phyloP scores from a whole-genome alignment of 805 yeast genomes.

The Yarrowia osloensis region DNA sequence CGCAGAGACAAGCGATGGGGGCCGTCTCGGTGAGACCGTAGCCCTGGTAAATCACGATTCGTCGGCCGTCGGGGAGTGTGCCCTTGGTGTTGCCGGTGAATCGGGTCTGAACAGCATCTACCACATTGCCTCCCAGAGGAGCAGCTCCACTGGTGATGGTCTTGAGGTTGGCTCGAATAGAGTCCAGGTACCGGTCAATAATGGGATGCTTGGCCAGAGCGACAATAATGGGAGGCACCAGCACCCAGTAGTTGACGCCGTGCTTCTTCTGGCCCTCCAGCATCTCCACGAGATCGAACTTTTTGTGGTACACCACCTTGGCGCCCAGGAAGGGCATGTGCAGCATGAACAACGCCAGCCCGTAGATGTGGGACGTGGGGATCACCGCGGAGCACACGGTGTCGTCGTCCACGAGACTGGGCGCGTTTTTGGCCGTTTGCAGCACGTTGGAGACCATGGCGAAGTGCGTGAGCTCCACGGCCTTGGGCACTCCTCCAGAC shows the following conservation, averaged over 20 bases:
- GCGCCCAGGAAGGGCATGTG: constrained; percentile 27
- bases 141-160: constrained; percentile 52
- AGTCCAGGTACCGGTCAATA: constrained; percentile 47
- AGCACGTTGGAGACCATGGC: constrained; percentile 49
- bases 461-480: constrained; percentile 65
- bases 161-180: constrained; percentile 47
- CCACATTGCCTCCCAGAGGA: constrained; percentile 43
- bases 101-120: constrained; percentile 18
- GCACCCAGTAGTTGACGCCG: constrained; percentile 46
- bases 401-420: constrained; percentile 50
- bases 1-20: constrained; percentile 32
- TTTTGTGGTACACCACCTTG: constrained; percentile 15
- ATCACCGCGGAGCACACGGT: constrained; percentile 35
- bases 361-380: constrained; percentile 45
- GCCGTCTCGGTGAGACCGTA: constrained; percentile 32
- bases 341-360: constrained; percentile 39
- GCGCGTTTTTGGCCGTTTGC: constrained; percentile 40
- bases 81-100: constrained; percentile 31
- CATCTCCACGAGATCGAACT: constrained; percentile 28
- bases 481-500: constrained; percentile 64
- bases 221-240: constrained; percentile 49
- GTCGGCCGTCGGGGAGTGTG: background rate
- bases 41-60: constrained; percentile 33
- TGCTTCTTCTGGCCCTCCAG: constrained; percentile 35
- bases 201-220: constrained; percentile 51